Evolutionary conservation across 1,139 yeast species (phyloP), one percentile per base, ranked within the genome.

Genomic region (Suhomyces yuchorum): DNA sequence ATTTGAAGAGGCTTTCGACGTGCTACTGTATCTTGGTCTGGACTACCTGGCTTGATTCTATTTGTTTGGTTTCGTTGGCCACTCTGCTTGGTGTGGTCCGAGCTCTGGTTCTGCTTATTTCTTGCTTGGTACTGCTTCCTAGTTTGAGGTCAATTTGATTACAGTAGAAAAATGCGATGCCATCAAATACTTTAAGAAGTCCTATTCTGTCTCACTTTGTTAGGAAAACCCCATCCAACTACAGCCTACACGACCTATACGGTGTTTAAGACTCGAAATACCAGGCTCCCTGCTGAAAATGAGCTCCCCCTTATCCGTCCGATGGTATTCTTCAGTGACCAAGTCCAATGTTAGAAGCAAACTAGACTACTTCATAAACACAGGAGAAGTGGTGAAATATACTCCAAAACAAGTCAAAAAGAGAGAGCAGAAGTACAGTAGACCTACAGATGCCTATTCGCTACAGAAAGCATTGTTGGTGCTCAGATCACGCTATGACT

Each of bases 341-440:
- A 20, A 20, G 28, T 53, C 63, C 24, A 54, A 58, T 42, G 50
- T 68, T 17, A 67, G 59, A 49, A 50, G 66, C 37, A 68, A 65
- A 49, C 59, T 71, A 35, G 57, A 60, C 15, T 57, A 64, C 51
- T 69, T 67, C 46, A 48, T 60, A 33, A 60, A 63, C 42, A 61
- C 71, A 0, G 75, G 75, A 2, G 62, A 65, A 44, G 53, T 67
- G 28, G 43, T 58, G 42, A 55, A 51, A 33, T 50, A 54, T 33
- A 50, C 63, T 5, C 62, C 63, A 2, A 38, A 40, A 8, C 61
- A 65, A 42, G 37, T 41, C 23, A 49, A 56, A 15, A 50, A 49
- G 37, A 53, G 51, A 24, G 19, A 17, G 24, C 34, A 43, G 33
- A 36, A 47, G 17, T n/a, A 15, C 2, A 17, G 41, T 4, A 12